Percentiles rank a stretch among this genome's conserved stretches.
These are phyloP conservation scores for Sphaceloma murrayae DNA, from an alignment of 2,329 filamentous ascomycete species.

Conservation along the genomic window DNA sequence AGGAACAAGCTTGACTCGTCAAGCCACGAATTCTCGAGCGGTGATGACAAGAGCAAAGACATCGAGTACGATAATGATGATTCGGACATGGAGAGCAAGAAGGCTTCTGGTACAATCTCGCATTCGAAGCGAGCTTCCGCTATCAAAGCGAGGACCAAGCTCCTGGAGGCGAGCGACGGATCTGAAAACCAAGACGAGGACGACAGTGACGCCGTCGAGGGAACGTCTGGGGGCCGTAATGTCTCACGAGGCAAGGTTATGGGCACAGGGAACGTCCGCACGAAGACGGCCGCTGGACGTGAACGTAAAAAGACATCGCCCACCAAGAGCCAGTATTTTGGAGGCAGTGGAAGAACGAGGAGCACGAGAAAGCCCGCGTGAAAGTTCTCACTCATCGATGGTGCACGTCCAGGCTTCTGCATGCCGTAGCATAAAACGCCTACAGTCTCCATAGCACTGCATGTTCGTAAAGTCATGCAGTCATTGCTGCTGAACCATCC, in stretches of 20 bases:
- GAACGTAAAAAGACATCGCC: constrained; percentile 4
- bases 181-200: neutral
- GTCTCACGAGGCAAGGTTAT: neutral
- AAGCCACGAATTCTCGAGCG: constrained; percentile 19
- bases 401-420: too few relatives aligned
- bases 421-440: too few relatives aligned
- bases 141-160: neutral
- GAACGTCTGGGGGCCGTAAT: neutral
- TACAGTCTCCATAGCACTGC: too few relatives aligned
- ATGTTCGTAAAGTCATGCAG: too few relatives aligned
- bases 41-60: too few relatives aligned
- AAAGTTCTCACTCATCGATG: too few relatives aligned
- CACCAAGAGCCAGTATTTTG: constrained; percentile 11
- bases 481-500: too few relatives aligned
- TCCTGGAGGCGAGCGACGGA: neutral
- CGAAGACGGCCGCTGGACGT: too few relatives aligned
- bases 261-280: too few relatives aligned
- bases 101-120: constrained; percentile 4
- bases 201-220: neutral
- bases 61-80: constrained; percentile 20
- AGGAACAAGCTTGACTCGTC: constrained; percentile 16
- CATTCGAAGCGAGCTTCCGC: neutral
- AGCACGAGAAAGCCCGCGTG: neutral
- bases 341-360: neutral
- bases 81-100: constrained; percentile 23